phyloP scores from a whole-genome alignment of 2,329 filamentous ascomycete species.

The Xylariaceae sp. region DNA sequence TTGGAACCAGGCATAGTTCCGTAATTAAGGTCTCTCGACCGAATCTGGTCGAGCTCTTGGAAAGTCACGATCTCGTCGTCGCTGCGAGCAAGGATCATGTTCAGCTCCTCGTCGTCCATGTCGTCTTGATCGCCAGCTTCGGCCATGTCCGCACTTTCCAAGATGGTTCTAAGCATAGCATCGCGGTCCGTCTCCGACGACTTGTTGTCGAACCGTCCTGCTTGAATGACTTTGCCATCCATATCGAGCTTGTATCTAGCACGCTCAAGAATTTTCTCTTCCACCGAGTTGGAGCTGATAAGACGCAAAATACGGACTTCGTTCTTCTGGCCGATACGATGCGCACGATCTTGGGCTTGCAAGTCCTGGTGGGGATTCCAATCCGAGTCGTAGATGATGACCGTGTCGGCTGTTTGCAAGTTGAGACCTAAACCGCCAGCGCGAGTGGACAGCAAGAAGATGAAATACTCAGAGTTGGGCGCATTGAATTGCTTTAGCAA shows the following conservation, averaged over 20 bases:
- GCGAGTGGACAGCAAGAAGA: slow-evolving; percentile 96
- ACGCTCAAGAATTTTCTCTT: slow-evolving; percentile 96
- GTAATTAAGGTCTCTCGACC: slow-evolving; percentile 59
- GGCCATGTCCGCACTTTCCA: slow-evolving; percentile 72
- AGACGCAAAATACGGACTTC: slow-evolving; percentile 93
- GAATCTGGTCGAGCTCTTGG: slow-evolving; percentile 74
- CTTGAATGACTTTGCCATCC: slow-evolving; percentile 99
- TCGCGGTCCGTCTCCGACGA: slow-evolving; percentile 98
- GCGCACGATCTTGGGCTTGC: slow-evolving; percentile 97
- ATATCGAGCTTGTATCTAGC: slow-evolving; percentile 98
- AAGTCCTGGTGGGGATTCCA: slow-evolving; percentile 99
- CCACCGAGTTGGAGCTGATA: slow-evolving; percentile 93
- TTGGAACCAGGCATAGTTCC: slow-evolving; percentile 58
- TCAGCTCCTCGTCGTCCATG: slow-evolving; percentile 97
- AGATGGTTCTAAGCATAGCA: slow-evolving; percentile 85
- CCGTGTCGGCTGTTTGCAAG: slow-evolving; percentile 92
- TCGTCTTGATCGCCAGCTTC: slow-evolving; percentile 76
- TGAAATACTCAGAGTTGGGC: slow-evolving; percentile 86
- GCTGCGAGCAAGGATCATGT: slow-evolving; percentile 83
- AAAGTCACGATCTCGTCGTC: slow-evolving; percentile 74
- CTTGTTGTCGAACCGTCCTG: slow-evolving; percentile 98
- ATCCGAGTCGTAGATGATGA: slow-evolving; percentile 99
- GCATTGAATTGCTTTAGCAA: slow-evolving; percentile 84
- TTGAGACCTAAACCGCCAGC: slow-evolving; percentile 97
- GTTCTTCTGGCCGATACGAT: slow-evolving; percentile 99